Base-by-base conservation (phyloP, 78 protist species). In the Paratrimastix pyriformis region DNA sequence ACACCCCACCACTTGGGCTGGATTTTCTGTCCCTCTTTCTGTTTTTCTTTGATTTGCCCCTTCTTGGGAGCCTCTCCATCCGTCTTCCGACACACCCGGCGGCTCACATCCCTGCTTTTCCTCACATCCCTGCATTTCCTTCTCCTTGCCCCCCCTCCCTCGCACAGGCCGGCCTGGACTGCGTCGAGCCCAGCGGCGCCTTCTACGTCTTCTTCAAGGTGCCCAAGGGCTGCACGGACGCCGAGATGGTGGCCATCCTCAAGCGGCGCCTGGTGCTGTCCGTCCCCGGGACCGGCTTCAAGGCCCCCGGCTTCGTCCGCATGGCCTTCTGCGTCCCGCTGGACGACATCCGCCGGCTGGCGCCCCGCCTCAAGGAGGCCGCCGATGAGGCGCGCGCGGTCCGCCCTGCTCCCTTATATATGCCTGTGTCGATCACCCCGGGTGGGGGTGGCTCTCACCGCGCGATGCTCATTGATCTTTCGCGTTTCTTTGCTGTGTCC, bases 241-340 rank as follows among this genome's bases (percentile, higher is more conserved):
- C 6, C 13, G 38, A 15, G 18, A 21, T 62, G 29, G 7, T 8
- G 11, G 72, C 40, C 32, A 39, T 9, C 26, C 72, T 65, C 44
- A 65, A 65, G 72, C 24, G 7, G 38, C 45, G 6, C 11, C 45
- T 6, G 3, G 72, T 65, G 46, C 38, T 65, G 45, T 3, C 44
- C 38, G 72, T 65, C 13, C 72, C 72, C 11, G 72, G 72, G 11
- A 2, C 38, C 38, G 72, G 48, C 30, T 65, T 65, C 7, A 8
- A 8, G n/a, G 45, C 13, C 45, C 11, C 54, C 11, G 7, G 6
- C 40, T 8, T 6, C 6, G 72, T 65, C 72, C 30, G 72, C 13
- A 3, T 65, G 32, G 44, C 45, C 72, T 65, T 11, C 38, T 62
- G 68, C 18, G 29, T n/a, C 39, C 42, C 15, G 13, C 15, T 62